Conservation (phyloP, 257 asterid genomes). For the Przewalskia tangutica region DNA sequence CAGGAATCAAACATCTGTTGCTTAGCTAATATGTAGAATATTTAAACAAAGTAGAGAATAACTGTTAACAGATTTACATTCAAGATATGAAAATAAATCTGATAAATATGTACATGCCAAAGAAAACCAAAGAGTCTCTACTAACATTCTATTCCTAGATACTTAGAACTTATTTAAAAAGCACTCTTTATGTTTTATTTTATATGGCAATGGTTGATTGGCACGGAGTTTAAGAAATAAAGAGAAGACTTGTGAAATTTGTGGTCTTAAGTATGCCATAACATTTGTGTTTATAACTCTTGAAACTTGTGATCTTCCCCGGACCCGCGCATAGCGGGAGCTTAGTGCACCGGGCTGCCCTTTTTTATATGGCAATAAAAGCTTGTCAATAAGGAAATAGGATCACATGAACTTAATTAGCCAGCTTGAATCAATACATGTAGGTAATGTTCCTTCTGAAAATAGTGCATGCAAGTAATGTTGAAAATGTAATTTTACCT, state of each 20-base stretch:
- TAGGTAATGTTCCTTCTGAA: background rate
- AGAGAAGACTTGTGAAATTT: background rate
- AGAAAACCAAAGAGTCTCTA: background rate
- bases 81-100: background rate
- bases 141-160: background rate
- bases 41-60: constrained; percentile 16
- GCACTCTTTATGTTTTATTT: background rate
- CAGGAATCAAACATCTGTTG: background rate
- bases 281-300: background rate
- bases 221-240: background rate
- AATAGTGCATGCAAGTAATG: background rate
- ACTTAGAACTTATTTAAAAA: background rate
- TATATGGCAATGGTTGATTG: background rate
- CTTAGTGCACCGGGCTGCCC: too few relatives aligned
- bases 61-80: background rate
- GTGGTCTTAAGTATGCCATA: background rate
- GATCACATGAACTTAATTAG: background rate
- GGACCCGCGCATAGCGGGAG: too few relatives aligned
- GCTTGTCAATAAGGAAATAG: background rate
- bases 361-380: background rate
- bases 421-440: background rate
- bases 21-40: background rate
- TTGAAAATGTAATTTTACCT: background rate
- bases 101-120: background rate
- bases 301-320: background rate